Conservation (phyloP, 2,329 filamentous ascomycete species). For the Colletotrichum liriopes region DNA sequence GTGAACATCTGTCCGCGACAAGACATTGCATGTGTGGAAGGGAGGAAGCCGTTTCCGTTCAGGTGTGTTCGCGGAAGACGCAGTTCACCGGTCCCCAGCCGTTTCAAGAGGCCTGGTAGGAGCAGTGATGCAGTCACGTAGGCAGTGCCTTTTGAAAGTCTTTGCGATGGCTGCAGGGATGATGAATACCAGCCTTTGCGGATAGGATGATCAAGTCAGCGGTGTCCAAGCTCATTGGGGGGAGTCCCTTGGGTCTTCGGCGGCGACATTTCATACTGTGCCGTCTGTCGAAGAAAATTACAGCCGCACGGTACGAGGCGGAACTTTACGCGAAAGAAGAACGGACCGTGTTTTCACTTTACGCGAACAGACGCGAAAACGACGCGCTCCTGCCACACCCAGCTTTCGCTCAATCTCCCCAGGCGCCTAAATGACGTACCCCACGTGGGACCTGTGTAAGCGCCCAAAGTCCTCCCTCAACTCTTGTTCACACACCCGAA, state of each 20-base stretch:
- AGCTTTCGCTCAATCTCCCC: background rate
- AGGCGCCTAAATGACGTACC: constrained; percentile 1
- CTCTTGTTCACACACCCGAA: too few relatives aligned
- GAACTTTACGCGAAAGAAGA: background rate
- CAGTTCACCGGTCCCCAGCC: background rate
- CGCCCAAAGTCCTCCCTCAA: background rate
- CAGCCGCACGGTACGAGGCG: background rate
- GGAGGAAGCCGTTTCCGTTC: background rate
- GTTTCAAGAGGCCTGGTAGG: background rate
- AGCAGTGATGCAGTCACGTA: background rate
- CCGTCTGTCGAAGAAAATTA: background rate
- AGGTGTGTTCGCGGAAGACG: background rate
- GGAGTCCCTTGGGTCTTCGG: background rate
- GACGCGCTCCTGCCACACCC: background rate
- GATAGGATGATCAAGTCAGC: too few relatives aligned
- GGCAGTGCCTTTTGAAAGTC: background rate
- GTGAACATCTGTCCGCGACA: background rate
- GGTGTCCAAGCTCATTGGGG: background rate
- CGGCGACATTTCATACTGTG: background rate
- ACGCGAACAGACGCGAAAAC: constrained; percentile 10
- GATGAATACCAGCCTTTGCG: too few relatives aligned
- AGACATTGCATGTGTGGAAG: background rate
- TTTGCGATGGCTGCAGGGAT: too few relatives aligned
- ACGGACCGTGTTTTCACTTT: background rate
- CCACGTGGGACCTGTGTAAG: background rate